Conservation (phyloP, 2,329 filamentous ascomycete genomes). For the Fusarium sp. region DNA sequence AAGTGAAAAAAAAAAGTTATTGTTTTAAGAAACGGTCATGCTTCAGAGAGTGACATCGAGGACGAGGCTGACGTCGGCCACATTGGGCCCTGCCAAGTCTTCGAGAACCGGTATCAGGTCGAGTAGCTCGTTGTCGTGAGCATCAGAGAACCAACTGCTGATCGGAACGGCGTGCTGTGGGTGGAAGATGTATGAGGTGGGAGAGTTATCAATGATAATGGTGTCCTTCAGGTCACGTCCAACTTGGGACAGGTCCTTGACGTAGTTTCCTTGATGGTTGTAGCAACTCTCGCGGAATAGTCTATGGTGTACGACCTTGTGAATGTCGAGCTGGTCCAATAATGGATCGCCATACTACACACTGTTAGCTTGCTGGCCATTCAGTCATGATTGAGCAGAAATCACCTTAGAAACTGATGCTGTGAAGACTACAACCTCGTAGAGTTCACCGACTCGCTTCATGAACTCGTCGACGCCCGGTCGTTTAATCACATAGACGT, state of each 20-base stretch:
- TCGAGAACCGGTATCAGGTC: conserved; percentile 98
- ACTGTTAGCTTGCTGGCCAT: conserved; percentile 41
- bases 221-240: conserved; percentile 96
- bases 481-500: conserved; percentile 99
- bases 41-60: conserved; percentile 86
- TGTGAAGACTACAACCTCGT: conserved; percentile 98
- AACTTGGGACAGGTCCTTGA: conserved; percentile 98
- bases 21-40: conserved; percentile 49
- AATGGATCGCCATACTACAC: conserved; percentile 92
- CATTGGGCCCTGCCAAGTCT: conserved; percentile 89
- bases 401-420: conserved; percentile 95
- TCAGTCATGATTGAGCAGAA: not conserved
- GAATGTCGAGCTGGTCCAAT: conserved; percentile 95
- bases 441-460: conserved; percentile 97
- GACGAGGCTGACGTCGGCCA: conserved; percentile 96
- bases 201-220: conserved; percentile 99
- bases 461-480: conserved; percentile 99
- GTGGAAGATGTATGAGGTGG: conserved; percentile 99
- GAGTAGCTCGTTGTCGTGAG: conserved; percentile 97
- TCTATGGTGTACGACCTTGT: conserved; percentile 94
- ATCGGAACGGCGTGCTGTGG: conserved; percentile 98
- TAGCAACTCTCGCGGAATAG: conserved; percentile 99
- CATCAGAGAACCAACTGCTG: conserved; percentile 99
- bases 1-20: conserved; percentile 45
- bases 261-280: conserved; percentile 99